Percentiles rank a stretch among this genome's conserved stretches.
phyloP scores from a whole-genome alignment of 2,329 filamentous ascomycete species.

The Huntiella moniliformis region DNA sequence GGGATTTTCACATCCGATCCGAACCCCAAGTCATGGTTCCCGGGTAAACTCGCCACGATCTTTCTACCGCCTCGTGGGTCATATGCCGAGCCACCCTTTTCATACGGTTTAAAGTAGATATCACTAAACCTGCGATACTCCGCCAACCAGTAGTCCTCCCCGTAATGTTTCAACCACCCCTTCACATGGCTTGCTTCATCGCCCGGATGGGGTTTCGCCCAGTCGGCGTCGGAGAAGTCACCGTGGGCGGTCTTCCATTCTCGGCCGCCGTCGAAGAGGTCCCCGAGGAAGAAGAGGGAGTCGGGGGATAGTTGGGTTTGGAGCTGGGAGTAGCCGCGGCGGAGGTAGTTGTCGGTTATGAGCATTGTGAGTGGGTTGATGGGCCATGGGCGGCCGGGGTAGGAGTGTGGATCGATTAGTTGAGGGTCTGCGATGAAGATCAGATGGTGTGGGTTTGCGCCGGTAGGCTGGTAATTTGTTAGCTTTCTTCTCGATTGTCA shows the following conservation, averaged over 20 bases:
- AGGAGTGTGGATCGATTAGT: constrained; percentile 86
- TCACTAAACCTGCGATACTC: constrained; percentile 76
- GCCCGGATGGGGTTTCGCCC: constrained; percentile 32
- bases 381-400: constrained; percentile 56
- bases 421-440: constrained; percentile 80
- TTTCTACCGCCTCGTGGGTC: constrained; percentile 50
- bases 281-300: constrained; percentile 76
- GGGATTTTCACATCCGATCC: constrained; percentile 64
- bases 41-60: constrained; percentile 69
- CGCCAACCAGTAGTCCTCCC: constrained; percentile 62
- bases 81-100: constrained; percentile 34
- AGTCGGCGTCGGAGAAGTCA: constrained; percentile 38
- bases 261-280: constrained; percentile 85
- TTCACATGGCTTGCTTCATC: constrained; percentile 38
- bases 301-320: constrained; percentile 64
- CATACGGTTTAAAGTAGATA: constrained; percentile 46
- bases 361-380: constrained; percentile 32
- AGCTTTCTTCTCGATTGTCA: constrained; percentile 2
- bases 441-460: constrained; percentile 64
- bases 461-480: constrained; percentile 40
- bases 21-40: constrained; percentile 91
- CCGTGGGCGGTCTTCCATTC: constrained; percentile 69
- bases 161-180: constrained; percentile 56
- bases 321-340: constrained; percentile 61
- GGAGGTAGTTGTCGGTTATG: constrained; percentile 78